These are phyloP conservation scores for Saccharomycopsis capsularis DNA, from an alignment of 805 yeast species.

Conservation along the genomic window DNA sequence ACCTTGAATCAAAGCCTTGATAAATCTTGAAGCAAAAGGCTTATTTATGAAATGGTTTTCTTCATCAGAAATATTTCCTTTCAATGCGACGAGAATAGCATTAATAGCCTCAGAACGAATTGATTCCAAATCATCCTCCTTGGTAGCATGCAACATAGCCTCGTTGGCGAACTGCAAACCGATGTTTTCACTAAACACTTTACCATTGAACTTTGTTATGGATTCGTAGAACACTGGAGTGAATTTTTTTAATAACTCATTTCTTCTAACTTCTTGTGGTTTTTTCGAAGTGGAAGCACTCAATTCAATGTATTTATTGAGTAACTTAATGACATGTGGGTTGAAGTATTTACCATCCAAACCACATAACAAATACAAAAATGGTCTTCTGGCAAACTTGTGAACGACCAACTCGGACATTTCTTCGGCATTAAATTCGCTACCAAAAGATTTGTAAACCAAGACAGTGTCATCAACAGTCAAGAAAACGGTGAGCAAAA, in stretches of 20 bases:
- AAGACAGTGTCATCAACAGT: slow-evolving; percentile 92
- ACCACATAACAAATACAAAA: slow-evolving; percentile 72
- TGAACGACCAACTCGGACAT: slow-evolving; percentile 53
- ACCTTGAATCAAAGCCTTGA: slow-evolving; percentile 75
- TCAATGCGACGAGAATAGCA: slow-evolving; percentile 48
- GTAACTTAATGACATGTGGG: slow-evolving; percentile 56
- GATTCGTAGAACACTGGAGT: slow-evolving; percentile 57
- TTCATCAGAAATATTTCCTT: slow-evolving; percentile 52
- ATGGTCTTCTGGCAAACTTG: slow-evolving; percentile 84
- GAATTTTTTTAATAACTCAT: slow-evolving; percentile 58
- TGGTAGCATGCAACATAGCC: slow-evolving; percentile 48
- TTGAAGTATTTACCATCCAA: slow-evolving; percentile 76
- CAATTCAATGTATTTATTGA: slow-evolving; percentile 52
- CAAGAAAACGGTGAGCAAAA: slow-evolving; percentile 69
- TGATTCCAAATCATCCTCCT: slow-evolving; percentile 35
- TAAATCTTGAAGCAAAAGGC: slow-evolving; percentile 67
- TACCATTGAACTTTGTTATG: slow-evolving; percentile 41
- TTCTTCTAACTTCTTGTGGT: slow-evolving; percentile 68
- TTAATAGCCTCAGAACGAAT: slow-evolving; percentile 40
- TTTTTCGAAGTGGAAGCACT: slow-evolving; percentile 71
- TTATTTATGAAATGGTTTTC: slow-evolving; percentile 62
- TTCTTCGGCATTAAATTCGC: slow-evolving; percentile 40
- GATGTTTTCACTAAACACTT: slow-evolving; percentile 55
- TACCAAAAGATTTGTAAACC: slow-evolving; percentile 62
- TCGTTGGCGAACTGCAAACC: slow-evolving; percentile 84